A percentile compares a stretch with the other conserved stretches of the same genome.
These are phyloP conservation scores for Tolypocladium tropicale DNA, from an alignment of 2,329 filamentous ascomycete genomes.

Conservation along the genomic window DNA sequence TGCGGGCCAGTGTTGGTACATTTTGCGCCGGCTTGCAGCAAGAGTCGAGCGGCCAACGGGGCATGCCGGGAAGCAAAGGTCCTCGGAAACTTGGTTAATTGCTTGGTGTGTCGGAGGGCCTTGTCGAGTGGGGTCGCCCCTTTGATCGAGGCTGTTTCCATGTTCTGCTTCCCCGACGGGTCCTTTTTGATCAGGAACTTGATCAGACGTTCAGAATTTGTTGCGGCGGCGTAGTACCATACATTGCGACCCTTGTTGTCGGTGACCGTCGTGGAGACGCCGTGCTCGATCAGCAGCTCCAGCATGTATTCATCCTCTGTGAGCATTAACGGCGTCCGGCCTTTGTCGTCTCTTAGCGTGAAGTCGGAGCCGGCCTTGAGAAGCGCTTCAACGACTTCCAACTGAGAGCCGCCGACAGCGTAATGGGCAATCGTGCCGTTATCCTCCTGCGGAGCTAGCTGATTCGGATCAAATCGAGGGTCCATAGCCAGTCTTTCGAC, in stretches of 20 bases:
- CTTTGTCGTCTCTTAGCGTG: constrained; percentile 13
- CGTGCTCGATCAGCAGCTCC: constrained; percentile 14
- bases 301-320: constrained; percentile 16
- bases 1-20: neutral
- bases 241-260: constrained; percentile 23
- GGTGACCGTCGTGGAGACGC: constrained; percentile 15
- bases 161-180: constrained; percentile 14
- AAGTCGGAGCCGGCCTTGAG: constrained; percentile 16
- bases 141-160: constrained; percentile 9
- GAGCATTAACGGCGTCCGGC: constrained; percentile 25
- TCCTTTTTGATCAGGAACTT: constrained; percentile 20
- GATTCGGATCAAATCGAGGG: constrained; percentile 19
- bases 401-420: constrained; percentile 14
- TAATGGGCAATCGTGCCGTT: constrained; percentile 20
- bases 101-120: constrained; percentile 14
- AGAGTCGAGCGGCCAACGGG: constrained; percentile 1
- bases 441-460: constrained; percentile 5
- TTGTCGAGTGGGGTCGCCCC: constrained; percentile 21
- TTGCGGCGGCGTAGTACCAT: constrained; percentile 26
- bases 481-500: constrained; percentile 18
- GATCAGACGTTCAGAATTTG: constrained; percentile 18
- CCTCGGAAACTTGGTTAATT: neutral
- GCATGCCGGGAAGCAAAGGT: neutral
- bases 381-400: constrained; percentile 17
- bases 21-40: neutral